Conservation (phyloP, 78 protist species). For the Dictyostelium capitatum region DNA sequence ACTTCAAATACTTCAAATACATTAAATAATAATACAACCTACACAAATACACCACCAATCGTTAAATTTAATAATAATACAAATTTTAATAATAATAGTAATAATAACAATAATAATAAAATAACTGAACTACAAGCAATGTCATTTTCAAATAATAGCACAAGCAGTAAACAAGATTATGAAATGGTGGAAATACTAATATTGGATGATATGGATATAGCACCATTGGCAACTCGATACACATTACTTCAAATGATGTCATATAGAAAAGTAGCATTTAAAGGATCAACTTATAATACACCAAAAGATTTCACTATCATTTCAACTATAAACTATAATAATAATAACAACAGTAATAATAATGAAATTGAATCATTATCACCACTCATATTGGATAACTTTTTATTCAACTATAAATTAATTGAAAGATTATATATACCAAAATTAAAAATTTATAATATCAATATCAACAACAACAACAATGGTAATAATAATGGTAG, state of each 20-base stretch:
- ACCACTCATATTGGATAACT: slow-evolving; percentile 64
- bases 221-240: slow-evolving; percentile 66
- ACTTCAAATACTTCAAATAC: slow-evolving; percentile 7
- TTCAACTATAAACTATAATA: slow-evolving; percentile 28
- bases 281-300: slow-evolving; percentile 33
- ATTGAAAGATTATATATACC: slow-evolving; percentile 36
- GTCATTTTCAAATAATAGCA: too few relatives aligned
- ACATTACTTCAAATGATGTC: slow-evolving; percentile 78
- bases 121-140: too few relatives aligned
- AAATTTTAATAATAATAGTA: background rate
- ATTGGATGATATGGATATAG: slow-evolving; percentile 66
- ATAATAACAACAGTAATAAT: background rate
- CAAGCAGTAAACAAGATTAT: background rate
- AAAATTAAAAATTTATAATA: background rate
- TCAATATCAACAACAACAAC: background rate
- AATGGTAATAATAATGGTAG: background rate
- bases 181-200: slow-evolving; percentile 63
- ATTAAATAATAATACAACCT: background rate
- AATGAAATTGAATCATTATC: slow-evolving; percentile 40
- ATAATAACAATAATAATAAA: background rate
- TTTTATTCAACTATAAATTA: slow-evolving; percentile 48
- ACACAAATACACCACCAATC: too few relatives aligned
- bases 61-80: background rate
- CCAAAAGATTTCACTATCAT: slow-evolving; percentile 41
- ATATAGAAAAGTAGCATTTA: slow-evolving; percentile 55